Conservation (phyloP, 208 protist genomes). For the Lotmaria passim region DNA sequence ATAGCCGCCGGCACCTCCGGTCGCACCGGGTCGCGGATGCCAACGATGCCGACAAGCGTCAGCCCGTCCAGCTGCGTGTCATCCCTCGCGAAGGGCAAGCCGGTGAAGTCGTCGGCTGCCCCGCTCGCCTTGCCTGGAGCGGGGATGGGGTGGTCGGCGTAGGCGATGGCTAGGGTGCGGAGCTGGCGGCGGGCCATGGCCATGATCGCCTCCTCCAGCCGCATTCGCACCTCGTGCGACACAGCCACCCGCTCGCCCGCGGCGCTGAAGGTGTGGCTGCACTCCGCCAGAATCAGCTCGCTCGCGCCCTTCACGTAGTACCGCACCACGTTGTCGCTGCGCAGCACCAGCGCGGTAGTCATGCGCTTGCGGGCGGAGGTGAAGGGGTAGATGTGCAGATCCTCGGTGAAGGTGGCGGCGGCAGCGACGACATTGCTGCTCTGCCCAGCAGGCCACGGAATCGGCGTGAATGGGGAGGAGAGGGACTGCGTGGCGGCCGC, state of each 20-base stretch:
- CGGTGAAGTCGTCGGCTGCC: conserved; percentile 1
- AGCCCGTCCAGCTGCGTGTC: conserved; percentile 26
- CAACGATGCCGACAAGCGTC: conserved; percentile 79
- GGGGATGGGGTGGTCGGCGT: conserved; percentile 37
- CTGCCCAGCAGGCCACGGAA: conserved; percentile 49
- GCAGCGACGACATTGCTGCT: conserved; percentile 23
- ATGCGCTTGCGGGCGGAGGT: conserved; percentile 82
- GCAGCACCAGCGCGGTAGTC: conserved; percentile 57
- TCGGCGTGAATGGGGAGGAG: conserved; percentile 72
- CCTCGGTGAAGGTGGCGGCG: conserved; percentile 22
- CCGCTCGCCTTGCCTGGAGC: neutral
- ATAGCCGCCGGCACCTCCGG: conserved; percentile 93
- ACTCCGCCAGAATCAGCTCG: conserved; percentile 65
- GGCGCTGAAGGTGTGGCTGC: conserved; percentile 41
- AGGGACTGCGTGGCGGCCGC: conserved; percentile 39
- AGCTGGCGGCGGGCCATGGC: conserved; percentile 57
- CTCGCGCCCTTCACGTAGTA: conserved; percentile 75
- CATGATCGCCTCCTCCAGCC: conserved; percentile 52
- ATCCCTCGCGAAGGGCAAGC: conserved; percentile 49
- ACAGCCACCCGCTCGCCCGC: conserved; percentile 43
- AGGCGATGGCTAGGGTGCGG: conserved; percentile 81
- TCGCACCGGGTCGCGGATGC: conserved; percentile 94
- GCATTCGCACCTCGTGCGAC: conserved; percentile 35
- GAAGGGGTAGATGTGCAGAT: conserved; percentile 72
- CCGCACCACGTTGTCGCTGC: conserved; percentile 42